A percentile compares a stretch with the other conserved stretches of the same genome.
These are phyloP conservation scores for Mortierella claussenii DNA, from an alignment of 192 early-diverging fungal genomes.

Conservation along the genomic window DNA sequence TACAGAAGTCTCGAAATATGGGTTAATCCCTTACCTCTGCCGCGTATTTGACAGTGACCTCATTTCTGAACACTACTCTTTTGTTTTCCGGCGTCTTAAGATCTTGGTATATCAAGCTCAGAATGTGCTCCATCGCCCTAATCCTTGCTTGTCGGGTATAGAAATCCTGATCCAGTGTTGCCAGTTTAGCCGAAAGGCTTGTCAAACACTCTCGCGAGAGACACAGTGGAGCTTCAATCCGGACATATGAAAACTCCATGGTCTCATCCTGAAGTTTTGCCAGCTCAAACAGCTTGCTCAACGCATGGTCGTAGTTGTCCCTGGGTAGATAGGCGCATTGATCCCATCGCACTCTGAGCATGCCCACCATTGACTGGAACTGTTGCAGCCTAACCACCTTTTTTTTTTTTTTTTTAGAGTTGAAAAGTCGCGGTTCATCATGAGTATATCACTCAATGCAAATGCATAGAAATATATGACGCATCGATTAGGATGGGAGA, in stretches of 20 bases:
- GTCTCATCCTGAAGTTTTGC: conserved; percentile 12
- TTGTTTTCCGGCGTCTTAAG: conserved; percentile 4
- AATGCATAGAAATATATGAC: neutral
- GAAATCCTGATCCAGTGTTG: conserved; percentile 46
- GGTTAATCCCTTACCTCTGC: conserved; percentile 49
- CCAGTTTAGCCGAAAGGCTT: conserved; percentile 41
- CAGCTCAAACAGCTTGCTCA: conserved; percentile 27
- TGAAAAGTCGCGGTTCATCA: too few species aligned
- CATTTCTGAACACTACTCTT: conserved; percentile 32
- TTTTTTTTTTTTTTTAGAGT: neutral
- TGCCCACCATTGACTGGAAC: conserved; percentile 36
- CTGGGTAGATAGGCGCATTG: conserved; percentile 33
- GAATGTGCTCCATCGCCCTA: conserved; percentile 43
- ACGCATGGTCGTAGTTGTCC: conserved; percentile 35
- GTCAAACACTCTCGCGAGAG: conserved; percentile 54
- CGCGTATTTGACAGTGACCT: conserved; percentile 42
- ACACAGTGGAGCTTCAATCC: conserved; percentile 52
- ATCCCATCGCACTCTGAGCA: conserved; percentile 37
- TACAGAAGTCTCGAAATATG: too few species aligned
- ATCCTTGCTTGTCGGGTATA: conserved; percentile 50
- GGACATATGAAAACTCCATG: conserved; percentile 11
- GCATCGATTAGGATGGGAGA: too few species aligned
- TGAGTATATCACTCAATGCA: neutral
- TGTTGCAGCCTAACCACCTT: conserved; percentile 21
- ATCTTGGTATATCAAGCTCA: conserved; percentile 45